Evolutionary conservation across 2,329 filamentous ascomycete genomes (phyloP).

Genomic region (Graphium sp.): DNA sequence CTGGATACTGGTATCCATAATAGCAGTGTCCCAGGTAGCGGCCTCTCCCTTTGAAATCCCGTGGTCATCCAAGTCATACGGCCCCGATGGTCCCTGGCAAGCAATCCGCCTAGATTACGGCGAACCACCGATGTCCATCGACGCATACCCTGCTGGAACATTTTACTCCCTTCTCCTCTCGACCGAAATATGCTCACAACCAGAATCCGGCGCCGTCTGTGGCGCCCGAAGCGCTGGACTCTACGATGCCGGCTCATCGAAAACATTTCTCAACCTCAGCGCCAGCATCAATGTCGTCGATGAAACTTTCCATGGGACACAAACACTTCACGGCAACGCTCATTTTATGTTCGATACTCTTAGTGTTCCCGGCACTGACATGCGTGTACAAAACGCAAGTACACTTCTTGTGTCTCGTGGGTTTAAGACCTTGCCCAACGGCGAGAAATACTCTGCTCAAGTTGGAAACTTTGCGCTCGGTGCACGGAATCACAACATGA

Average conservation of each 20-base stretch:
- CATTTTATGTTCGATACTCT: too few species aligned
- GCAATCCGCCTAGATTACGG: not conserved
- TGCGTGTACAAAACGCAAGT: too few species aligned
- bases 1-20: too few species aligned
- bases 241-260: not conserved
- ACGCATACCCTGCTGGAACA: too few species aligned
- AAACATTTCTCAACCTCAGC: not conserved
- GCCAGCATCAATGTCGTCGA: not conserved
- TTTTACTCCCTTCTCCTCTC: not conserved
- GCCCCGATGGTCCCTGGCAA: constrained; percentile 1
- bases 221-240: not conserved
- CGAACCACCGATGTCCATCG: not conserved
- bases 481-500: not conserved
- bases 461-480: not conserved
- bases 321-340: too few species aligned
- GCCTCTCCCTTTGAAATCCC: too few species aligned
- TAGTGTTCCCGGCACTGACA: too few species aligned
- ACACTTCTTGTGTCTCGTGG: too few species aligned
- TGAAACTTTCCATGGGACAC: not conserved
- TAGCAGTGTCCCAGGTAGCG: too few species aligned
- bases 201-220: too few species aligned
- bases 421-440: not conserved
- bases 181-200: too few species aligned
- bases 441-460: not conserved
- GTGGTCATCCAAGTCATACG: too few species aligned